Percentiles rank a stretch among this genome's conserved stretches.
These are phyloP conservation scores for Lipomyces yamadae DNA, from an alignment of 805 yeast genomes.

Conservation along the genomic window DNA sequence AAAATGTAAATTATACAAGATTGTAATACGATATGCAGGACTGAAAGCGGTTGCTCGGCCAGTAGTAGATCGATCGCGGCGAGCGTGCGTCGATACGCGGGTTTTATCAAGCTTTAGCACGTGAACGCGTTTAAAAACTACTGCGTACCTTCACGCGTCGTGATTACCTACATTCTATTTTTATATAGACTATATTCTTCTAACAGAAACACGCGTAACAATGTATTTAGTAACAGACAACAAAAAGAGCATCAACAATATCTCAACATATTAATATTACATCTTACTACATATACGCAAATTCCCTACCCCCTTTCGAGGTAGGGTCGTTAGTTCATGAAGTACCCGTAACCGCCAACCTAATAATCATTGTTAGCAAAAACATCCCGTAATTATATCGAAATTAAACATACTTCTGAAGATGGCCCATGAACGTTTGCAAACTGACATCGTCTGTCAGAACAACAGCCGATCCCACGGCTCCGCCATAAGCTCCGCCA, in stretches of 20 bases:
- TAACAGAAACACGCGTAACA: slow-evolving; percentile 1
- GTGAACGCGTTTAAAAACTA: neutral
- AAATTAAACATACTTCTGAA: slow-evolving; percentile 60
- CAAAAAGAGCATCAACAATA: neutral
- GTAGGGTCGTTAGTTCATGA: slow-evolving; percentile 16
- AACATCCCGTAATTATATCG: neutral
- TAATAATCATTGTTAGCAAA: neutral
- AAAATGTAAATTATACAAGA: neutral
- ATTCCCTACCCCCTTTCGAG: neutral
- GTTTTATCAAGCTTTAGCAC: neutral
- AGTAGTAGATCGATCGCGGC: neutral
- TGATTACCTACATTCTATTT: no score
- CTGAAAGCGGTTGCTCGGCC: neutral
- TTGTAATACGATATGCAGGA: neutral
- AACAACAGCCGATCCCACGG: slow-evolving; percentile 71
- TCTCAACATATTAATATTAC: neutral
- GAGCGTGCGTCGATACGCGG: neutral
- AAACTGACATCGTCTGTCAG: slow-evolving; percentile 95
- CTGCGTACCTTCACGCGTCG: no score
- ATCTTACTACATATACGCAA: neutral
- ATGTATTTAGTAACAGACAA: neutral
- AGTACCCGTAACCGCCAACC: slow-evolving; percentile 68
- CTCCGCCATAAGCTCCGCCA: slow-evolving; percentile 52
- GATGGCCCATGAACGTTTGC: slow-evolving; percentile 93
- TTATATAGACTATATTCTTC: neutral